Evolutionary conservation across 2,329 filamentous ascomycete species (phyloP), one percentile per base, ranked within the genome.

Genomic region (Mycosphaerelloides madeirae): DNA sequence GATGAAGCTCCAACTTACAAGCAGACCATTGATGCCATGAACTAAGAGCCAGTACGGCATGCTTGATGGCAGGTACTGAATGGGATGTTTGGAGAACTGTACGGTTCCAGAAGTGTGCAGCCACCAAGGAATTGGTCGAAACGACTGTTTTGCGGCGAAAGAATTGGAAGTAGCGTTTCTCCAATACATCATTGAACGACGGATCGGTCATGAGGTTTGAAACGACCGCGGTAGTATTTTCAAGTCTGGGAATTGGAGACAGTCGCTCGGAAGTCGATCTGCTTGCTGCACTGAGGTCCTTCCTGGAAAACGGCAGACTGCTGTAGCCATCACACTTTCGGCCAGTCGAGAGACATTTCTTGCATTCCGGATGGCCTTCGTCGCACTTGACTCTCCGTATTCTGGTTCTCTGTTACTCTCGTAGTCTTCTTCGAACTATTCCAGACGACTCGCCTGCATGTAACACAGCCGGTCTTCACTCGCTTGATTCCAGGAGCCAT

Each of bases 21-120:
- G 56, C 49, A 12, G 47, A 42, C 13, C 47, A 41, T 33, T 51
- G 47, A 40, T 59, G 51, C 28, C 52, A 44, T 1, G 55, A 44
- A 5, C 54, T 53, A 7, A 60, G 39, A 5, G 57, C 55, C 3
- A 57, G 38, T 19, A 61, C 40, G 6, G 57, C 58, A 31, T 61
- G 56, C 36, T 49, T 43, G 16, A 62, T 51, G 3, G 57, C 54
- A 4, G 58, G 56, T 18, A 60, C 56, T 6, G 37, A 36, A 14
- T 50, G 43, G 25, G 50, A 44, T 22, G 60, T 34, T 36, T 60
- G 57, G 13, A 58, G 38, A 2, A 62, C 43, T 1, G 58, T 40
- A 11, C 41, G 43, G 6, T 49, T 50, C 60, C 60, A 62, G 28
- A 62, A 59, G 11, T 49, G 44, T 8, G 48, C 44, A 16, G 54